Percentiles rank a stretch among this genome's conserved stretches.
These are phyloP conservation scores for Aspergillus unguis DNA, from an alignment of 2,329 filamentous ascomycete genomes.

Conservation along the genomic window DNA sequence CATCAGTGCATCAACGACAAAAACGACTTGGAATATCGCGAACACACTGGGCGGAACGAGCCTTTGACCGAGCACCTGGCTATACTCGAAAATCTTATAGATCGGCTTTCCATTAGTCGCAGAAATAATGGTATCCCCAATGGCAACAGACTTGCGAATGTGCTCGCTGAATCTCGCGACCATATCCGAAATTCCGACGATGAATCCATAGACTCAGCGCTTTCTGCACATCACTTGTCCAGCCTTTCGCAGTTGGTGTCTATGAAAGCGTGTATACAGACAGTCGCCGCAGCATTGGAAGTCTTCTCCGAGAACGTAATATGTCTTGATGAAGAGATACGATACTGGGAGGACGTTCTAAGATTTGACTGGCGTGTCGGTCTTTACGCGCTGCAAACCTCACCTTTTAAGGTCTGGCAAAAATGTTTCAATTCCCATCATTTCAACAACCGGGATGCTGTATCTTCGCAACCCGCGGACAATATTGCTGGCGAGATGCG, in stretches of 20 bases:
- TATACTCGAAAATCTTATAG: slow-evolving; percentile 65
- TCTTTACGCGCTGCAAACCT: slow-evolving; percentile 82
- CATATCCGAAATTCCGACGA: neutral
- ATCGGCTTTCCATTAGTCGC: slow-evolving; percentile 67
- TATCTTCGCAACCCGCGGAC: slow-evolving; percentile 32
- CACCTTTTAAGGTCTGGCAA: slow-evolving; percentile 72
- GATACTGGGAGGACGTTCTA: slow-evolving; percentile 92
- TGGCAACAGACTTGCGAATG: slow-evolving; percentile 55
- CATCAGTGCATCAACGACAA: slow-evolving; percentile 42
- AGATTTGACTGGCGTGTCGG: slow-evolving; percentile 74
- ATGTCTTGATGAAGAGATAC: slow-evolving; percentile 78
- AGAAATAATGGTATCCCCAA: slow-evolving; percentile 62
- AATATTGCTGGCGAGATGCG: slow-evolving; percentile 4
- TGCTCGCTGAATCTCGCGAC: slow-evolving; percentile 54
- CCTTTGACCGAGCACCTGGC: slow-evolving; percentile 28
- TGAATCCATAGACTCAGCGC: slow-evolving; percentile 15
- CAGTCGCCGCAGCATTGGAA: slow-evolving; percentile 76
- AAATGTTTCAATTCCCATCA: slow-evolving; percentile 54
- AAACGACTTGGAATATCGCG: slow-evolving; percentile 21
- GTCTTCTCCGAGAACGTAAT: slow-evolving; percentile 78
- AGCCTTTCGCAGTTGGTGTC: slow-evolving; percentile 89
- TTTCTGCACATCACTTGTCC: slow-evolving; percentile 56
- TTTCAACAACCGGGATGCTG: slow-evolving; percentile 38
- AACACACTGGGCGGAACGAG: slow-evolving; percentile 8
- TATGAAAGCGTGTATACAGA: slow-evolving; percentile 88